Base-by-base conservation (phyloP, 2,329 filamentous ascomycete species). In the Trichothecium sympodiale region DNA sequence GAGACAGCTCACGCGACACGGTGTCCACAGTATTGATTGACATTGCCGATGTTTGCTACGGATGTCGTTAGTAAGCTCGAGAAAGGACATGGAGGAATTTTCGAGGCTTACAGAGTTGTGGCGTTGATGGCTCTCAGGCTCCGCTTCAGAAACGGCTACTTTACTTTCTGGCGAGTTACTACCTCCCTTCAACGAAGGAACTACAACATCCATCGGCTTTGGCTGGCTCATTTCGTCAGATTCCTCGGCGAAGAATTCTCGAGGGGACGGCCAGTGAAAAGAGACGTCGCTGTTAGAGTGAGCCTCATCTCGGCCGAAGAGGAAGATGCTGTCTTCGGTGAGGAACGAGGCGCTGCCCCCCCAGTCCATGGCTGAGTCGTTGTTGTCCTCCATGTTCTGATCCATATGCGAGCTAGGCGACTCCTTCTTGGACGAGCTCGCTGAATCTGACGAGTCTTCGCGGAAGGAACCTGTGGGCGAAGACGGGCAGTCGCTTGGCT, bases 1-100 rank as follows among this genome's bases (percentile, higher is more conserved):
- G 73, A 2, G 74, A 77, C 15, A 64, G 59, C 45, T 75, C 73
- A 42, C 69, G 59, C 2, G 71, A 74, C n/a, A 13, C 14, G 7
- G 28, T 29, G 5, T 29, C 27, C 34, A 25, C 10, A 6, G 10
- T 25, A 10, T 10, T 25, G 20, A 10, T 10, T 25, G 20, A 25
- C 10, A 10, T 10, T 25, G 20, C 20, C 10, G 20, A 25, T 25
- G 20, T 10, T 25, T 25, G 20, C 20, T 25, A n/a, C n/a, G n/a
- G n/a, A n/a, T n/a, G n/a, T n/a, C n/a, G n/a, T n/a, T n/a, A n/a
- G n/a, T n/a, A n/a, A n/a, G n/a, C n/a, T n/a, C n/a, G n/a, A n/a
- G n/a, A n/a, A 25, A 10, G 20, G 20, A 25, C 20, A 25, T 6
- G 6, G 10, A 25, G 20, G 10, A 25, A 10, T 25, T 10, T 25